Evolutionary conservation across 306 rosid species (phyloP).

Genomic region (Gillenia trifoliata): DNA sequence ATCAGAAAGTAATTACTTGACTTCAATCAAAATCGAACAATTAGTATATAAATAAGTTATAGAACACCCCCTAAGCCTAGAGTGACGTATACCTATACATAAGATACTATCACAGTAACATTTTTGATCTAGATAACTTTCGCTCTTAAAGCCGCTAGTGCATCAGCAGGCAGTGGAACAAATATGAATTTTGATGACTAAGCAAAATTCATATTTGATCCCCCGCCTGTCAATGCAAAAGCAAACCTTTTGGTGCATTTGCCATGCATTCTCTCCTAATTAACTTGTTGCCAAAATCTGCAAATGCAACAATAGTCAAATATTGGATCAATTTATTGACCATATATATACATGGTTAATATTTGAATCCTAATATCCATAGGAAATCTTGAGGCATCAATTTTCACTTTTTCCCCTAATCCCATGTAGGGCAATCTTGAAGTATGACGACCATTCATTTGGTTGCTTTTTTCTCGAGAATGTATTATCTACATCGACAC

Average conservation of each 20-base stretch:
- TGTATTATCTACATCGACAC: too few species aligned
- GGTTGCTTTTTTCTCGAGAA: too few species aligned
- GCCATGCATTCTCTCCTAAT: not conserved
- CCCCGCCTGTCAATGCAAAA: constrained; percentile 70
- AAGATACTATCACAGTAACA: too few species aligned
- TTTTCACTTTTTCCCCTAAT: too few species aligned
- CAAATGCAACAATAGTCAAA: constrained; percentile 6
- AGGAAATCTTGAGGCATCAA: not conserved
- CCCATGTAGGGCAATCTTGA: too few species aligned
- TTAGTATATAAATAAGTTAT: too few species aligned
- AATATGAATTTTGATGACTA: constrained; percentile 45
- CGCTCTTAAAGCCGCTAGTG: constrained; percentile 1
- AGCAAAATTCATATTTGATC: constrained; percentile 71
- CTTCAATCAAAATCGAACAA: not conserved
- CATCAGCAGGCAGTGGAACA: constrained; percentile 44
- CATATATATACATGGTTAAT: not conserved
- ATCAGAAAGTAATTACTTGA: not conserved
- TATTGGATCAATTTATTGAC: not conserved
- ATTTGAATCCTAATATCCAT: not conserved
- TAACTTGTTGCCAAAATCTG: not conserved
- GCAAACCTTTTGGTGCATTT: constrained; percentile 6
- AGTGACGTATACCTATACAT: not conserved
- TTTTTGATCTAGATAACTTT: too few species aligned
- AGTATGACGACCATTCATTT: too few species aligned
- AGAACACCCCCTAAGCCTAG: not conserved